Base-by-base conservation (phyloP, 345 rosid species). In the Physaria fendleri region DNA sequence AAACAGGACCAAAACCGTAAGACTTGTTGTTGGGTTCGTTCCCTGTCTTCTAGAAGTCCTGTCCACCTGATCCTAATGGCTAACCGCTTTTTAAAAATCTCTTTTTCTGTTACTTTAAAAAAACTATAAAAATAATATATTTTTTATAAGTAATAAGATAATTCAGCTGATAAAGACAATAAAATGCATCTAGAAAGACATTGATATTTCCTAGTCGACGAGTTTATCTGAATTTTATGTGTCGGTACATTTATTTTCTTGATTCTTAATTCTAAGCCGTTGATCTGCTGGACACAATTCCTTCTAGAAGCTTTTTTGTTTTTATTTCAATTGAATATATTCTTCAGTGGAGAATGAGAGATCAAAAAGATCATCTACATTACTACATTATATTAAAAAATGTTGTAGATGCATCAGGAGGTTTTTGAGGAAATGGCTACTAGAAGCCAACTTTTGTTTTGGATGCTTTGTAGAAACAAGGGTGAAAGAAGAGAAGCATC, bases 1-100 rank as follows among this genome's bases (percentile, higher is more conserved):
- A n/a, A n/a, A n/a, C n/a, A n/a, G n/a, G n/a, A n/a, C n/a, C n/a
- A n/a, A 20, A 57, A 48, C 42, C 41, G 61, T 13, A 1, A 14
- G 34, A n/a, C n/a, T n/a, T n/a, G n/a, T 32, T 23, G 28, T 9
- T n/a, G n/a, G 40, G 13, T 44, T 44, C 6, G 2, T 6, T 46
- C 45, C 46, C 74, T 69, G n/a, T 69, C 68, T n/a, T n/a, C n/a
- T 69, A 69, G 74, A 69, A 69, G 64, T 38, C 41, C 3, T 70
- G 62, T 55, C 69, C 46, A 46, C 46, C 24, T 41, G n/a, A n/a
- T n/a, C n/a, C n/a, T 8, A 45, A 6, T 54, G 21, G 11, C 58
- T 58, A 47, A 54, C 62, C 57, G 43, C 63, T 1, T 12, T n/a
- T n/a, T n/a, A 9, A 1, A 6, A 0, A 20, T 29, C 43, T 29